phyloP scores from a whole-genome alignment of 495 filamentous ascomycete genomes.

The Xylaria sp. region DNA sequence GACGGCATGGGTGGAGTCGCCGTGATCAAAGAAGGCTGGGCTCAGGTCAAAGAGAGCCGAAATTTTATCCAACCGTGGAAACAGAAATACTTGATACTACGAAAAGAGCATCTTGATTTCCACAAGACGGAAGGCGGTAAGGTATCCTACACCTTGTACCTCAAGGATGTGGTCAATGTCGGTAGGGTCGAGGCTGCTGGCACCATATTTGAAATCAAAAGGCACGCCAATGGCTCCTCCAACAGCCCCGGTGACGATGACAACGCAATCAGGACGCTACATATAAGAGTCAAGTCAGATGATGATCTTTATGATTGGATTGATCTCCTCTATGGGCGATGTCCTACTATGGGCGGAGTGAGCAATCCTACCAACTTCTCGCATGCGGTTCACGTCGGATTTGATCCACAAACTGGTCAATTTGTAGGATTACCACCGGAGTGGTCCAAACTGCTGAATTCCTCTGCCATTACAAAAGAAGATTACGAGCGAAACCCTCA shows the following conservation, averaged over 20 bases:
- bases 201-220: slow-evolving; percentile 89
- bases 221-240: slow-evolving; percentile 68
- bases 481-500: slow-evolving; percentile 98
- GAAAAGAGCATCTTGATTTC: slow-evolving; percentile 89
- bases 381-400: slow-evolving; percentile 95
- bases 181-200: slow-evolving; percentile 84
- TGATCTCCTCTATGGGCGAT: slow-evolving; percentile 93
- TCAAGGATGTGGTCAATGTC: slow-evolving; percentile 85
- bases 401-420: slow-evolving; percentile 90
- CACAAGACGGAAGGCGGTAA: slow-evolving; percentile 88
- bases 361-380: slow-evolving; percentile 98
- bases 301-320: slow-evolving; percentile 99
- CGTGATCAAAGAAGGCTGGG: slow-evolving; percentile 87
- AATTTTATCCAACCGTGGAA: slow-evolving; percentile 84
- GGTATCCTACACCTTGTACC: slow-evolving; percentile 75
- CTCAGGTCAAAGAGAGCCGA: slow-evolving; percentile 87
- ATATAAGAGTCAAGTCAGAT: slow-evolving; percentile 89
- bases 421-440: slow-evolving; percentile 93
- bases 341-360: slow-evolving; percentile 96
- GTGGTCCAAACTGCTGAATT: slow-evolving; percentile 94
- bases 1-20: slow-evolving; percentile 68
- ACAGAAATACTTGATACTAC: slow-evolving; percentile 83
- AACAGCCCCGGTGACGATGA: slow-evolving; percentile 71
- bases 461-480: slow-evolving; percentile 95
- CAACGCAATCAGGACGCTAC: slow-evolving; percentile 76